Conservation (phyloP, 2,329 filamentous ascomycete genomes). For the Tolypocladium sp. region DNA sequence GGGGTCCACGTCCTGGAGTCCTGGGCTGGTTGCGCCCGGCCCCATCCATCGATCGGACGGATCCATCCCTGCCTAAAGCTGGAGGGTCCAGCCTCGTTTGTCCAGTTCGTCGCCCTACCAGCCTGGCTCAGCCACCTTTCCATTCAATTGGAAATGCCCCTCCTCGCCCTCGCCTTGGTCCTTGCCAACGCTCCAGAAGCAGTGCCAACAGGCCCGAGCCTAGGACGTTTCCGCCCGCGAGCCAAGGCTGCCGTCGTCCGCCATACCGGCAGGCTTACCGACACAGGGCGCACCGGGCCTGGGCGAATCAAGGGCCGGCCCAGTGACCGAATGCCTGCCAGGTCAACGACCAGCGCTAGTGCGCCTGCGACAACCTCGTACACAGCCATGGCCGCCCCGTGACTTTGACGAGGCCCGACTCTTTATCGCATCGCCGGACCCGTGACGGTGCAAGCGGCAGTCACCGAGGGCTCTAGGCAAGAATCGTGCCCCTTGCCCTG, state of each 20-base stretch:
- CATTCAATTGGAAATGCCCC: background rate
- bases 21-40: background rate
- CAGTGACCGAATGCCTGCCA: background rate
- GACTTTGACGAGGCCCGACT: background rate
- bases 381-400: background rate
- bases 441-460: background rate
- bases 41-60: background rate
- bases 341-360: background rate
- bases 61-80: background rate
- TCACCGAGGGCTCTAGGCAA: background rate
- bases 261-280: background rate
- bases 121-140: background rate
- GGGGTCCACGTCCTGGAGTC: background rate
- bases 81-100: background rate
- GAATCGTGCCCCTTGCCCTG: background rate
- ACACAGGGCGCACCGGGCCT: background rate
- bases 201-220: background rate
- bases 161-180: background rate
- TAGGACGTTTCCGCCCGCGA: background rate
- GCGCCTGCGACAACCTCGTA: background rate
- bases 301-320: background rate
- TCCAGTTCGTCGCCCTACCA: background rate
- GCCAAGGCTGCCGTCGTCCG: background rate
- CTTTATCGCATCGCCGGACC: background rate
- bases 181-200: background rate